Conservation (phyloP, 2,329 filamentous ascomycete species). For the Plectosphaerella cucumerina region DNA sequence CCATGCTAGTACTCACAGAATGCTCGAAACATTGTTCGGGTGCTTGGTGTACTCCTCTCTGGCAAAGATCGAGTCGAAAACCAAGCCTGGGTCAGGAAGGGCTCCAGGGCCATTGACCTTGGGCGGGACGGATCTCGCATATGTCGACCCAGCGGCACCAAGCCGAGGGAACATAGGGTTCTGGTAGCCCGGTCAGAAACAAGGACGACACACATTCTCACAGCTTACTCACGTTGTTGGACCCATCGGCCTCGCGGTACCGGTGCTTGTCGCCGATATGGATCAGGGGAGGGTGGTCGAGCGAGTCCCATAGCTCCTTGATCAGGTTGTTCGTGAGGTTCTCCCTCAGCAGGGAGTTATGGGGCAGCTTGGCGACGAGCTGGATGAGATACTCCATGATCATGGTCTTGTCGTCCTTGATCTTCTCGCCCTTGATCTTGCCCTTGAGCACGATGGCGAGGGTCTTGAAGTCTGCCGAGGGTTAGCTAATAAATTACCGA, state of each 20-base stretch:
- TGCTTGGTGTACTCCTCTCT: constrained; percentile 48
- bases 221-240: constrained; percentile 49
- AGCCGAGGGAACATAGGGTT: constrained; percentile 63
- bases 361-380: constrained; percentile 61
- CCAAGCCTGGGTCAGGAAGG: constrained; percentile 59
- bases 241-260: constrained; percentile 68
- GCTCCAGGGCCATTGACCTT: constrained; percentile 56
- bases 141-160: constrained; percentile 63
- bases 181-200: constrained; percentile 21
- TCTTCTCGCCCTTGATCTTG: constrained; percentile 58
- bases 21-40: constrained; percentile 68
- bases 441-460: constrained; percentile 55
- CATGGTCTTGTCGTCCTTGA: constrained; percentile 72
- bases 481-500: no score
- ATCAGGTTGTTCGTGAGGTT: constrained; percentile 66
- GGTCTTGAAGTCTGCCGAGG: constrained; percentile 52
- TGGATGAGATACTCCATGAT: constrained; percentile 71
- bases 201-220: not conserved
- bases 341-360: constrained; percentile 55
- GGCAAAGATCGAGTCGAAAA: constrained; percentile 61
- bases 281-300: constrained; percentile 68
- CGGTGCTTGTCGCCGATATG: constrained; percentile 58
- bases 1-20: constrained; percentile 40
- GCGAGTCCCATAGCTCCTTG: constrained; percentile 63
- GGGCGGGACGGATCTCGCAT: constrained; percentile 61